These are phyloP conservation scores for Cordia subcordata DNA, from an alignment of 257 asterid genomes.

Conservation along the genomic window DNA sequence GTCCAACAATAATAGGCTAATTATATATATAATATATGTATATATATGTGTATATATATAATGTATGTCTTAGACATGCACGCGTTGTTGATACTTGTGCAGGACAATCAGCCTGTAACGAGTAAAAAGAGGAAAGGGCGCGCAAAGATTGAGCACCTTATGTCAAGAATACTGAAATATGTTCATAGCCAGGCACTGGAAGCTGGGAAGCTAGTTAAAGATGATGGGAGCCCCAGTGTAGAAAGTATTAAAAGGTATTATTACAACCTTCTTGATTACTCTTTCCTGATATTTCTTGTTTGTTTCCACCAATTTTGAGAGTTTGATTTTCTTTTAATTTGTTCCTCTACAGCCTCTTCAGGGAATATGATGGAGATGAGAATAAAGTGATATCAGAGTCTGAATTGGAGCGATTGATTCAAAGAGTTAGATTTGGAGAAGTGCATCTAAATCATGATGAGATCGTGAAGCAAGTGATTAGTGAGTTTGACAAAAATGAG, in stretches of 20 bases:
- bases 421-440: constrained; percentile 34
- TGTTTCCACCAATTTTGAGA: neutral
- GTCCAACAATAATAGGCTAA: too few relatives aligned
- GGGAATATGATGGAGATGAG: constrained; percentile 24
- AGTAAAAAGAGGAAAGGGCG: constrained; percentile 56
- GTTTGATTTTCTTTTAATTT: neutral
- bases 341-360: constrained; percentile 41
- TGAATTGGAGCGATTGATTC: constrained; percentile 37
- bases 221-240: constrained; percentile 24
- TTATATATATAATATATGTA: too few relatives aligned
- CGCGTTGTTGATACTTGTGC: constrained; percentile 1
- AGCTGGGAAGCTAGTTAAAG: constrained; percentile 24
- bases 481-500: constrained; percentile 29
- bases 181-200: constrained; percentile 32
- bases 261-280: neutral
- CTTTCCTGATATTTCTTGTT: neutral
- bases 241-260: neutral
- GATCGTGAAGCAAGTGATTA: constrained; percentile 26
- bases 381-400: constrained; percentile 22
- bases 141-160: constrained; percentile 37
- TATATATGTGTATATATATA: too few relatives aligned
- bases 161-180: constrained; percentile 35
- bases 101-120: constrained; percentile 52
- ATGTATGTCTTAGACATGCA: too few relatives aligned
- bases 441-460: constrained; percentile 24